Evolutionary conservation across 2,329 filamentous ascomycete genomes (phyloP), one percentile per base, ranked within the genome.

Genomic region (Amesomyces nigricolor): DNA sequence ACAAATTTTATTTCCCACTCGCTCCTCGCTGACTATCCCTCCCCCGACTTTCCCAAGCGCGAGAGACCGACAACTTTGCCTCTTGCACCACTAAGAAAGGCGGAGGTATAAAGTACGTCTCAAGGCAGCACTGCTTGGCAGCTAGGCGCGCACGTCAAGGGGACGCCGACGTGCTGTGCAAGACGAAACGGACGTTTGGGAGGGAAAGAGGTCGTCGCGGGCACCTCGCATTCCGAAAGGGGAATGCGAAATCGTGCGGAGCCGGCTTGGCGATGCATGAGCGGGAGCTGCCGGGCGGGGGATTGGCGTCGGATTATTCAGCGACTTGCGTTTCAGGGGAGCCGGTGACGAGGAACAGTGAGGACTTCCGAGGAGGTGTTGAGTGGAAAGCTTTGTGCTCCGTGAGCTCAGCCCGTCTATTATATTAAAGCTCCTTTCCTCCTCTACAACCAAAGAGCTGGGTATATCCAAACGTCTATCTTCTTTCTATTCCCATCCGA

Each of bases 161-260:
- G 32, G 32, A 13, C 32, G 32, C 32, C 32, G 32, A 4, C 32
- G 32, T 13, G 32, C 32, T 35, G 39, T 35, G 39, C 22, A 19
- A 30, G 10, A 39, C 11, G 40, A 14, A 37, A 11, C 17, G 16
- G 17, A 29, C 7, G 5, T 19, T 47, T 29, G 9, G 17, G 30
- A 19, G 29, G 37, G 39, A 49, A 14, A n/a, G 22, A 26, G 22
- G 22, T 26, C 22, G 22, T 26, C 22, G 22, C 22, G 4, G 22
- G 22, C 22, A 26, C 22, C 48, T 56, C 54, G 54, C 54, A 56
- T 56, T 44, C 54, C 54, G 2, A 30, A 44, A 44, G 2, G 2
- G 38, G 48, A 44, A 52, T 52, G 54, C 54, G 48, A 44, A 10
- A 19, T 35, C 2, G 2, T n/a, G 43, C 5, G 22, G 3, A 2